Evolutionary conservation across 176 grass and related monocot genomes (phyloP), one percentile per base, ranked within the genome.

Genomic region (Carex cristatella): DNA sequence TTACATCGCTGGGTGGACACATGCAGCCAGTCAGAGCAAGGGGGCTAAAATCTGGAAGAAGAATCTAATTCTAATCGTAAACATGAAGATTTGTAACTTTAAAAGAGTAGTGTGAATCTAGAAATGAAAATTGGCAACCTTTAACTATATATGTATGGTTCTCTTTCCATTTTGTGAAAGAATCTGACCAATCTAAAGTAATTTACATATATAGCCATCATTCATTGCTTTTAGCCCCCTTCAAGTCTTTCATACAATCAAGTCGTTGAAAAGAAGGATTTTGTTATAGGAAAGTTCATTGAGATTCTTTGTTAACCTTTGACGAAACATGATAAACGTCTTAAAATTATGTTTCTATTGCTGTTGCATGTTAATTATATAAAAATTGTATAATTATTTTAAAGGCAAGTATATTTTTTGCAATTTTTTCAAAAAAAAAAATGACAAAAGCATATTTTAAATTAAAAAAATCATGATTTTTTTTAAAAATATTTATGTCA

Each of bases 1-100:
- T 44, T 44, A 48, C 44, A 48, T 48, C 7, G 9, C 44, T 8
- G 10, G 44, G 63, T 40, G 0, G 19, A 23, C 60, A 19, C 23
- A 23, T 23, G 23, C 19, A 70, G 37, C 13, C 37, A 38, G 33
- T 31, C 49, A 77, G 49, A 6, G 23, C 15, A n/a, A 77, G 11
- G 10, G 13, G 2, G 48, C 72, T 31, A n/a, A 81, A 62, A 73
- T 73, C 23, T 30, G 71, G 16, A 62, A 62, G 59, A 82, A 82
- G 80, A 38, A 83, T 83, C 80, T 54, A 42, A 83, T 83, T 66
- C 62, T 67, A 68, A 83, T 54, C 80, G 80, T 82, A 0, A 19
- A 28, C 18, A 8, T 40, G 19, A 82, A 82, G 60, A 82, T 68
- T 77, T 30, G 11, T 75, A 55, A 23, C 23, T 51, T 4, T 14